A percentile compares a stretch with the other conserved stretches of the same genome.
Conservation (phyloP, 768 basidiomycete genomes). For the Hericium alpestre region DNA sequence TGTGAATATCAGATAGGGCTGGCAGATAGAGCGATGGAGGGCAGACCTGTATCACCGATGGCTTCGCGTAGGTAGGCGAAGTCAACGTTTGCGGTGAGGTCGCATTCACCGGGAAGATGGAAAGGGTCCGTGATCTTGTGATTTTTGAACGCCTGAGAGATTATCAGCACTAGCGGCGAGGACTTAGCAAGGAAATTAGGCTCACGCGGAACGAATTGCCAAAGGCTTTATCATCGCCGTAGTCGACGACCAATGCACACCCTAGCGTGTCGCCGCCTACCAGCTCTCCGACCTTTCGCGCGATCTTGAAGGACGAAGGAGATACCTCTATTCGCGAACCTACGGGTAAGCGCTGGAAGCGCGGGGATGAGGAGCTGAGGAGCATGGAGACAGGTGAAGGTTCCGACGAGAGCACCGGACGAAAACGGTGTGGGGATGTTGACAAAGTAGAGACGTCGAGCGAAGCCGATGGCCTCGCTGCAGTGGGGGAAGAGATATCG, state of each 20-base stretch:
- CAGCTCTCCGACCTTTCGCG: conserved; percentile 56
- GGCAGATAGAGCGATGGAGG: neutral
- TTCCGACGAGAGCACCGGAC: conserved; percentile 52
- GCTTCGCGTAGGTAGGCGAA: conserved; percentile 83
- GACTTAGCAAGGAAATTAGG: neutral
- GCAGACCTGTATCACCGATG: conserved; percentile 50
- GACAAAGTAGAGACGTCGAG: conserved; percentile 1
- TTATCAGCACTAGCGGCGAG: neutral
- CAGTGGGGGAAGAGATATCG: conserved; percentile 2
- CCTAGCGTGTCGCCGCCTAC: conserved; percentile 25
- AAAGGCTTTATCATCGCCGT: conserved; percentile 65
- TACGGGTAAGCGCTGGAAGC: conserved; percentile 57
- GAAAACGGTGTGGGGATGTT: conserved; percentile 29
- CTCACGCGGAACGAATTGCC: conserved; percentile 75
- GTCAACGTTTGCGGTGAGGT: conserved; percentile 95
- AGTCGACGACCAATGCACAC: conserved; percentile 77
- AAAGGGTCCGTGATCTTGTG: conserved; percentile 84
- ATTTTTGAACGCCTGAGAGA: conserved; percentile 70
- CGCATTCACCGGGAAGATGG: conserved; percentile 74
- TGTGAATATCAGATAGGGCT: too few relatives aligned
- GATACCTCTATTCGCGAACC: conserved; percentile 79
- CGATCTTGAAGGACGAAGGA: conserved; percentile 56
- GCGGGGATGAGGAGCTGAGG: conserved; percentile 52
- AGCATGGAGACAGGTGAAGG: conserved; percentile 45
- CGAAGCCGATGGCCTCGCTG: neutral